Conservation (phyloP, 495 filamentous ascomycete species). For the Stereocaulon alpinum region DNA sequence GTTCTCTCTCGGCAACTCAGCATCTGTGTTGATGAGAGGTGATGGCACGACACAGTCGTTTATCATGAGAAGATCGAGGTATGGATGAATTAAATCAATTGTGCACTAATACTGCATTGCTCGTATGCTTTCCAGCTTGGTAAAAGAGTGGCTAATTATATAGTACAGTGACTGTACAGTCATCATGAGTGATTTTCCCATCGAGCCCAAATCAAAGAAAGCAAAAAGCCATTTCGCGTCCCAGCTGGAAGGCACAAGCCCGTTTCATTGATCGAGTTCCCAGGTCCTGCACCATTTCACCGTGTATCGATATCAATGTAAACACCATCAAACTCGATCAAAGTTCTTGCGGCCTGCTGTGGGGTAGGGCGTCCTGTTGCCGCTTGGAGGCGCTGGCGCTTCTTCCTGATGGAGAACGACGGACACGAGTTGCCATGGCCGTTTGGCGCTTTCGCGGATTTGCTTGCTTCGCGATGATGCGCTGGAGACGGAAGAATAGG, state of each 20-base stretch:
- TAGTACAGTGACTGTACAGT: too few species aligned
- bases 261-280: neutral
- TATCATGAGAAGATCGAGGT: too few species aligned
- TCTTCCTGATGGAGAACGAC: conserved; percentile 16
- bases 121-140: too few species aligned
- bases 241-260: neutral
- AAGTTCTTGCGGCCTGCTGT: conserved; percentile 15
- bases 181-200: neutral
- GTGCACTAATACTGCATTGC: too few species aligned
- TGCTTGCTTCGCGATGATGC: conserved; percentile 4
- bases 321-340: conserved; percentile 11
- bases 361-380: conserved; percentile 17
- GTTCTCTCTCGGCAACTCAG: too few species aligned
- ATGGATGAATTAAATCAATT: too few species aligned
- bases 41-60: too few species aligned
- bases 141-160: neutral
- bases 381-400: neutral
- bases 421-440: conserved; percentile 18
- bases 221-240: neutral
- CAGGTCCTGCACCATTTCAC: neutral
- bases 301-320: neutral
- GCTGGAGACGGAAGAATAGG: neutral
- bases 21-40: too few species aligned
- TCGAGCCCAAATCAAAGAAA: neutral
- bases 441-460: conserved; percentile 10